Evolutionary conservation across 768 basidiomycete genomes (phyloP).

Genomic region (Leccinum variicolor): DNA sequence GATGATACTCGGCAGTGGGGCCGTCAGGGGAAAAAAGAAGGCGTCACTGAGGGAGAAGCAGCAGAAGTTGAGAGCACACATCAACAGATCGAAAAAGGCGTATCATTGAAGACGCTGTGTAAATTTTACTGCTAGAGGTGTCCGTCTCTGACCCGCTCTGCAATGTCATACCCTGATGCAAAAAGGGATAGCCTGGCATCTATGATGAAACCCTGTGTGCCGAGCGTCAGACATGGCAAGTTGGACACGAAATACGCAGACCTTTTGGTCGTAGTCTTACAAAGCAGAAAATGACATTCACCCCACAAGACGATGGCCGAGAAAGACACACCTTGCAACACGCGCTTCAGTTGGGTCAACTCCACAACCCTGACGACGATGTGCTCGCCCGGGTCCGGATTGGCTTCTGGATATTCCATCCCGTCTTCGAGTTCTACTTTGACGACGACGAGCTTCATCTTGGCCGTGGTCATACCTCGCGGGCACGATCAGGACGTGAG

Average conservation of each 20-base stretch:
- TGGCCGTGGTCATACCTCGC: slow-evolving; percentile 89
- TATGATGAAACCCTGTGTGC: slow-evolving; percentile 53
- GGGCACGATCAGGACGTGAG: neutral
- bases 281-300: neutral
- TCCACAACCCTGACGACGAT: slow-evolving; percentile 74
- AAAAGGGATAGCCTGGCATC: slow-evolving; percentile 80
- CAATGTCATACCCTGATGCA: slow-evolving; percentile 65
- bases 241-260: slow-evolving; percentile 19
- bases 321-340: slow-evolving; percentile 59
- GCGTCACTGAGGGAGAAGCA: slow-evolving; percentile 80
- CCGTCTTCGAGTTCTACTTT: slow-evolving; percentile 63
- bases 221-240: neutral
- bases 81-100: slow-evolving; percentile 62
- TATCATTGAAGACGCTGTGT: slow-evolving; percentile 20
- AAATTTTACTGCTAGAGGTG: slow-evolving; percentile 16
- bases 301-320: neutral
- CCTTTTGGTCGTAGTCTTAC: slow-evolving; percentile 59
- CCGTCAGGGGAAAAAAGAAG: slow-evolving; percentile 82
- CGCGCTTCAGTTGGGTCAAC: slow-evolving; percentile 55
- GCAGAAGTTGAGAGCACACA: slow-evolving; percentile 71
- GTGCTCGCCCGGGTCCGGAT: slow-evolving; percentile 84
- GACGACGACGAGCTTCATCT: slow-evolving; percentile 83
- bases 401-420: slow-evolving; percentile 66
- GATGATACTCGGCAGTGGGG: slow-evolving; percentile 81
- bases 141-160: slow-evolving; percentile 35